Percentiles rank a stretch among this genome's conserved stretches.
Evolutionary conservation across 441 rosid species (phyloP).

Genomic region (Gossypium schwendimanii): DNA sequence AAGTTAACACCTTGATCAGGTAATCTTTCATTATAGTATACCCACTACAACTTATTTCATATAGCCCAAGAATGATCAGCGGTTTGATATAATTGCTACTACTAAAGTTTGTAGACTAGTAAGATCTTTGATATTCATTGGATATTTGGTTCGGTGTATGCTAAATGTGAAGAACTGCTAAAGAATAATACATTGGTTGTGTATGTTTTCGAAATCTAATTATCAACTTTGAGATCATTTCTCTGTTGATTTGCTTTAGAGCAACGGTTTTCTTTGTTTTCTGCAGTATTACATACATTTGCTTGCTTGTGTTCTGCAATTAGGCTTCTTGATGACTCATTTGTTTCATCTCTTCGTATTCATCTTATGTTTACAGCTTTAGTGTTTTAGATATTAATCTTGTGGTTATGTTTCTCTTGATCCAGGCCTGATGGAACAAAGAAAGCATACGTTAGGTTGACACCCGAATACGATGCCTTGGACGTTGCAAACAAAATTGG

Average conservation of each 20-base stretch:
- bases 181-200: not conserved
- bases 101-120: not conserved
- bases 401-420: not conserved
- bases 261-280: not conserved
- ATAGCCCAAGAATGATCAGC: not conserved
- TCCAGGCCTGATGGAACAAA: slow-evolving; percentile 92
- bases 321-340: not conserved
- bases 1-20: slow-evolving; percentile 94
- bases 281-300: not conserved
- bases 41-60: not conserved
- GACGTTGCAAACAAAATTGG: slow-evolving; percentile 96
- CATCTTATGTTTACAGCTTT: not conserved
- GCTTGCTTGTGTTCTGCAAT: not conserved
- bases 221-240: not conserved
- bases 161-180: not conserved
- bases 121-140: not conserved
- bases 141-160: not conserved
- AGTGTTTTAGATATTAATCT: not conserved
- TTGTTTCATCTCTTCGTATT: not conserved
- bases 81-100: not conserved
- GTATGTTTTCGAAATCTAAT: not conserved
- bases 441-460: slow-evolving; percentile 87
- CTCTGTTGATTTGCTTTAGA: not conserved
- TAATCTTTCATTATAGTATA: slow-evolving; percentile 10
- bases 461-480: slow-evolving; percentile 80